Conservation (phyloP, 73 alveolate species). For the Paramecium sexaurelia region DNA sequence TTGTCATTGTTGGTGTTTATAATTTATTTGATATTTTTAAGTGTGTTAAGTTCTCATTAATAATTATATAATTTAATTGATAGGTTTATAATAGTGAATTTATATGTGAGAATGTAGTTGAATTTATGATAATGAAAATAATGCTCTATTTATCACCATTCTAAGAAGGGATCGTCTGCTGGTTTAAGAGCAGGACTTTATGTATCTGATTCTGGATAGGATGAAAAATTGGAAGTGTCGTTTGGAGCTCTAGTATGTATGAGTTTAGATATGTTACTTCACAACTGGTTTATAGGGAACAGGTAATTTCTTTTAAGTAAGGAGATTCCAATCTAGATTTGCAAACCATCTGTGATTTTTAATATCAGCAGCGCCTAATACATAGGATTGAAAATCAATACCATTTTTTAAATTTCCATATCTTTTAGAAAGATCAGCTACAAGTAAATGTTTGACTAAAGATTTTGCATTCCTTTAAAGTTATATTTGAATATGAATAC, state of each 20-base stretch:
- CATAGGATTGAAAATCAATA: constrained; percentile 44
- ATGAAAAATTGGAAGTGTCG: constrained; percentile 79
- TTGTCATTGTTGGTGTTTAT: too few relatives aligned
- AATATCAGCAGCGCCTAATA: constrained; percentile 73
- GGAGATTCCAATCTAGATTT: constrained; percentile 81
- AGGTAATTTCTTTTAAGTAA: constrained; percentile 69
- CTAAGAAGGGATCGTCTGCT: constrained; percentile 87
- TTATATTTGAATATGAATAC: neutral
- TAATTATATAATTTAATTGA: too few relatives aligned
- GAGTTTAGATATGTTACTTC: neutral
- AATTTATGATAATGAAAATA: neutral
- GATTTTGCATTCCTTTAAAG: constrained; percentile 79
- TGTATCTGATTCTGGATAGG: constrained; percentile 86
- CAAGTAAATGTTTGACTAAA: constrained; percentile 86
- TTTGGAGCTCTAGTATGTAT: constrained; percentile 67
- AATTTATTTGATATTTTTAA: too few relatives aligned
- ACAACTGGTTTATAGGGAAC: constrained; percentile 84
- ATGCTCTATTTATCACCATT: constrained; percentile 74
- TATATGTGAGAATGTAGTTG: neutral
- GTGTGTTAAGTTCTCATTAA: neutral
- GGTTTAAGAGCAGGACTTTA: constrained; percentile 79
- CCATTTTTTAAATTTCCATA: constrained; percentile 86
- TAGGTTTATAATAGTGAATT: neutral
- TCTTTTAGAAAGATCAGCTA: constrained; percentile 84
- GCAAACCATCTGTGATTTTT: constrained; percentile 83